Evolutionary conservation across 805 yeast genomes (phyloP).

Genomic region (Saccharomycopsis malanga): DNA sequence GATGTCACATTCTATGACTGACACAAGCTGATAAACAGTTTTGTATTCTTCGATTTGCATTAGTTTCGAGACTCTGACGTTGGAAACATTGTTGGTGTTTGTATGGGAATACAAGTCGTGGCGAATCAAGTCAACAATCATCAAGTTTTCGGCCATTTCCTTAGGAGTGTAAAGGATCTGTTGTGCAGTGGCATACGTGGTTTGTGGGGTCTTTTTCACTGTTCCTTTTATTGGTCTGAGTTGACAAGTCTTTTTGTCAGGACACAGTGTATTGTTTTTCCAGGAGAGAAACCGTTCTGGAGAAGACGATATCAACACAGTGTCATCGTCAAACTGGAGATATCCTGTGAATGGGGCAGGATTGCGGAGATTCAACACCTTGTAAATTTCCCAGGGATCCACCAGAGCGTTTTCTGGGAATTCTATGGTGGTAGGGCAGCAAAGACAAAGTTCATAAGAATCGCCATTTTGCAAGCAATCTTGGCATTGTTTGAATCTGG

Average conservation of each 20-base stretch:
- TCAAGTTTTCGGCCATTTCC: slow-evolving; percentile 90
- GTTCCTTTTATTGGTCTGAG: slow-evolving; percentile 96
- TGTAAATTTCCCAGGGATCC: slow-evolving; percentile 74
- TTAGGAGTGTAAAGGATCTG: slow-evolving; percentile 70
- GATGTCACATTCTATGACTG: slow-evolving; percentile 70
- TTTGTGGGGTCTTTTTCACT: slow-evolving; percentile 54
- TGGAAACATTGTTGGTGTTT: slow-evolving; percentile 30
- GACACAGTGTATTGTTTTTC: slow-evolving; percentile 31
- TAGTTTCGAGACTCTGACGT: slow-evolving; percentile 66
- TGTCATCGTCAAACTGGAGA: slow-evolving; percentile 59
- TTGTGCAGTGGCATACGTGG: slow-evolving; percentile 54
- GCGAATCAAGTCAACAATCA: slow-evolving; percentile 94
- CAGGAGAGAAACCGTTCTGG: slow-evolving; percentile 92
- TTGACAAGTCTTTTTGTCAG: slow-evolving; percentile 42
- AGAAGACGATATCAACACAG: slow-evolving; percentile 69
- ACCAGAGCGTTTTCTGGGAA: slow-evolving; percentile 38
- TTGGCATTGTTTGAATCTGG: slow-evolving; percentile 51
- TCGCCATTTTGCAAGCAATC: slow-evolving; percentile 46
- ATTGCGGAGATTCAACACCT: slow-evolving; percentile 58
- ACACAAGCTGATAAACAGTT: slow-evolving; percentile 86
- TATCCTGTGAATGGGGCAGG: slow-evolving; percentile 92
- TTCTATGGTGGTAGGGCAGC: slow-evolving; percentile 59
- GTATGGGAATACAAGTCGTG: slow-evolving; percentile 66
- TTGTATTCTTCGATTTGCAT: slow-evolving; percentile 91
- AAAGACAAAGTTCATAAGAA: slow-evolving; percentile 82